Percentiles rank a stretch among this genome's conserved stretches.
Evolutionary conservation across 345 rosid species (phyloP).

Genomic region (Camelina neglecta): DNA sequence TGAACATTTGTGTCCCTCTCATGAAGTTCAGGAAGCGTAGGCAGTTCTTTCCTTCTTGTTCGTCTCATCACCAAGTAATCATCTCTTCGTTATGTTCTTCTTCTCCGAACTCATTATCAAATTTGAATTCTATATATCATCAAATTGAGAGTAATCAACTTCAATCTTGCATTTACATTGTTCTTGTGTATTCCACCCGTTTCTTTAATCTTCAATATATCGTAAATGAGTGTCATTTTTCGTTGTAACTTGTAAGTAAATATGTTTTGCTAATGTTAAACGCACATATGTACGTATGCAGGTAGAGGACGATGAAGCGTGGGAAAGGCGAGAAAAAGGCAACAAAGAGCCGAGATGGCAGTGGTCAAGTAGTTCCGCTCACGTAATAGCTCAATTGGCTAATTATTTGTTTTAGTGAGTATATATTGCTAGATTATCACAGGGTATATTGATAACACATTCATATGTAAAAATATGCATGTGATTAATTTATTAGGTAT

Average conservation of each 20-base stretch:
- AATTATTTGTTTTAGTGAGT: conserved; percentile 69
- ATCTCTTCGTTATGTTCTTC: conserved; percentile 21
- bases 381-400: conserved; percentile 64
- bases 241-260: conserved; percentile 19
- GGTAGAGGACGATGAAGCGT: conserved; percentile 92
- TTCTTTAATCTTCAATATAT: not conserved
- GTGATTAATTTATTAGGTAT: not conserved
- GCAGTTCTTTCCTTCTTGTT: conserved; percentile 28
- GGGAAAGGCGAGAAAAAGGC: conserved; percentile 72
- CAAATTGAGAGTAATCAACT: not conserved
- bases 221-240: not conserved
- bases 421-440: conserved; percentile 36
- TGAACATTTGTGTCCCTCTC: conserved; percentile 21
- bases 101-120: conserved; percentile 9
- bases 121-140: not conserved
- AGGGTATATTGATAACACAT: conserved; percentile 2
- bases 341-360: conserved; percentile 75
- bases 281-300: conserved; percentile 43
- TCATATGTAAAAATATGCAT: not conserved
- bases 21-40: conserved; percentile 36
- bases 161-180: conserved; percentile 21
- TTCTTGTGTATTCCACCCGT: conserved; percentile 4
- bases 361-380: conserved; percentile 59
- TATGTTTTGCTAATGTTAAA: too few relatives aligned
- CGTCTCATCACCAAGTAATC: conserved; percentile 29